Conservation (phyloP, 1,284 basidiomycete genomes). For the Cryptococcus sp. region DNA sequence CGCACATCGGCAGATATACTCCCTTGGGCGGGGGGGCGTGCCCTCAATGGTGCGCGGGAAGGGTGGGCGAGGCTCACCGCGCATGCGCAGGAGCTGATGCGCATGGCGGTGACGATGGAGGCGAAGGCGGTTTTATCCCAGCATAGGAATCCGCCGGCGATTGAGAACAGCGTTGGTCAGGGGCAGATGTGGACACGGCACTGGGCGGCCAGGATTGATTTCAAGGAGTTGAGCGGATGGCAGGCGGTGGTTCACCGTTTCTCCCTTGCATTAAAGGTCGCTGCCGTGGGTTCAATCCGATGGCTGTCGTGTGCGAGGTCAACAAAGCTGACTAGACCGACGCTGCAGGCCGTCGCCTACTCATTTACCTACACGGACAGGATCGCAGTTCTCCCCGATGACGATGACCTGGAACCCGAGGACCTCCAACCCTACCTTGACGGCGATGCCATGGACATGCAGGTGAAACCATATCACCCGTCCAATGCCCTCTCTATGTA, state of each 20-base stretch:
- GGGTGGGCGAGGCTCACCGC: conserved; percentile 31
- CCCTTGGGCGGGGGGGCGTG: conserved; percentile 31
- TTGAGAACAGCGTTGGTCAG: conserved; percentile 9
- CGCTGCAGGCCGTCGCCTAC: conserved; percentile 24
- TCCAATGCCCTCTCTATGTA: no score
- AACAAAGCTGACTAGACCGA: neutral
- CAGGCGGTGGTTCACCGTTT: conserved; percentile 28
- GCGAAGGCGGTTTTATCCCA: conserved; percentile 13
- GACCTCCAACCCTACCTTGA: conserved; percentile 15
- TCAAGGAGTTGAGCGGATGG: conserved; percentile 33
- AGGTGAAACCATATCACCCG: no score
- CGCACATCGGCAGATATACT: conserved; percentile 26
- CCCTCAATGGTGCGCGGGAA: conserved; percentile 29
- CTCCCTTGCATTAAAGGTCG: conserved; percentile 31
- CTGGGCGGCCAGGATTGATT: conserved; percentile 31
- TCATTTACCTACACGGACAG: conserved; percentile 43
- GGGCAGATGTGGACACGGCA: conserved; percentile 26
- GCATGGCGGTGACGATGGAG: conserved; percentile 25
- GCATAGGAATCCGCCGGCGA: neutral
- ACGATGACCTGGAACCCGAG: conserved; percentile 21
- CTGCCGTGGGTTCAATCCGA: conserved; percentile 25
- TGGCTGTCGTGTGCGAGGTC: neutral
- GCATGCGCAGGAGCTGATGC: conserved; percentile 26
- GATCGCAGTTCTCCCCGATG: conserved; percentile 25
- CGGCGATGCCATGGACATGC: no score